Evolutionary conservation across 2,329 filamentous ascomycete species (phyloP).

Genomic region (Allantophomopsis lycopodina): DNA sequence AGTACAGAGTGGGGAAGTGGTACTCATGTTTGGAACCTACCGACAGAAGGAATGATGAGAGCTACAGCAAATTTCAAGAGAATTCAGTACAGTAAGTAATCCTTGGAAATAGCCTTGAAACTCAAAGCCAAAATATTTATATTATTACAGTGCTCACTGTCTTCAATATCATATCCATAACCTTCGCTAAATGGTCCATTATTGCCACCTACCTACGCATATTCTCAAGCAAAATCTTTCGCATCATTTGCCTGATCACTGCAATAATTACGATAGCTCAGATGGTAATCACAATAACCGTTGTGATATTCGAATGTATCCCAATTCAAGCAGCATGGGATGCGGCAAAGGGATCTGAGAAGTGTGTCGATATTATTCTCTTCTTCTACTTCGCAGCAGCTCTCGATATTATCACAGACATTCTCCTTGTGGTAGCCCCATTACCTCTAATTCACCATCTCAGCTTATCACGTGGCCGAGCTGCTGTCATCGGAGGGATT

Average conservation of each 20-base stretch:
- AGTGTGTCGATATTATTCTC: background rate
- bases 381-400: background rate
- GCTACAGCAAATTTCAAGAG: too few relatives aligned
- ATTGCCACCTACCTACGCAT: background rate
- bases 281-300: background rate
- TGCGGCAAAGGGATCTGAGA: background rate
- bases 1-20: constrained; percentile 3
- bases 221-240: background rate
- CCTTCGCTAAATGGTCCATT: background rate
- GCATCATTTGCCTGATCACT: background rate
- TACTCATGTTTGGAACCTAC: constrained; percentile 7
- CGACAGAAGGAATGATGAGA: too few relatives aligned
- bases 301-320: background rate
- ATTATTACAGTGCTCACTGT: background rate
- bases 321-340: background rate
- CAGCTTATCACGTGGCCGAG: too few relatives aligned
- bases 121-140: too few relatives aligned
- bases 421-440: background rate
- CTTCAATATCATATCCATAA: background rate
- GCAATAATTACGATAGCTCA: background rate
- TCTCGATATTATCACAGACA: background rate
- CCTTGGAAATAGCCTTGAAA: background rate
- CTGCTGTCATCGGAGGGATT: too few relatives aligned
- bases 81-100: background rate
- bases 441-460: background rate